A percentile compares a stretch with the other conserved stretches of the same genome.
Evolutionary conservation across 192 early-diverging fungal species (phyloP).

Genomic region (Mycoemilia scoparia): DNA sequence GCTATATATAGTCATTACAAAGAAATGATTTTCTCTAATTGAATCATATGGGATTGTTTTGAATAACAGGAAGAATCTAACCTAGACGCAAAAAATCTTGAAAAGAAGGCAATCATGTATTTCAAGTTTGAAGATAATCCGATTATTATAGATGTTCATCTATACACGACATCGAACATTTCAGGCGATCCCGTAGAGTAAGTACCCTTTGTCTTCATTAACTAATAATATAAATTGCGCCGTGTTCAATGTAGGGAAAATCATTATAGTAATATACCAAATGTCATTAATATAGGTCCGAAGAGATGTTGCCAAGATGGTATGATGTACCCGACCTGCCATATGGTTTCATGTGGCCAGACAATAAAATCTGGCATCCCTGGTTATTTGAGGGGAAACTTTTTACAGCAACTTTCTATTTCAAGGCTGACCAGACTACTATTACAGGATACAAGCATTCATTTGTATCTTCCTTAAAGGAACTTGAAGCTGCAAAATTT

Average conservation of each 20-base stretch:
- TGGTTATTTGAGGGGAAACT: conserved; percentile 15
- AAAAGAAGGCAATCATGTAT: conserved; percentile 32
- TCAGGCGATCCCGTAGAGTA: conserved; percentile 38
- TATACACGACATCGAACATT: conserved; percentile 29
- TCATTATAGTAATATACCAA: too few relatives aligned
- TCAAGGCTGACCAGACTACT: conserved; percentile 18
- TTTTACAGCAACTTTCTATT: conserved; percentile 33
- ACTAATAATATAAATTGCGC: too few relatives aligned
- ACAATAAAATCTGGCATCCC: conserved; percentile 49
- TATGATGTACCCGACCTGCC: conserved; percentile 34
- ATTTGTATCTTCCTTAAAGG: too few relatives aligned
- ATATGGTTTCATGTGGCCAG: conserved; percentile 51
- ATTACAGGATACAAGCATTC: conserved; percentile 10
- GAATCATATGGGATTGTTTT: not conserved
- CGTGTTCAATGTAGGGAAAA: too few relatives aligned
- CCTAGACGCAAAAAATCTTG: conserved; percentile 20
- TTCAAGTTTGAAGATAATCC: conserved; percentile 35
- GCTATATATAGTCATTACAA: not conserved
- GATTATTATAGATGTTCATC: conserved; percentile 30
- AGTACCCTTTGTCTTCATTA: too few relatives aligned
- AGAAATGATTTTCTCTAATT: not conserved
- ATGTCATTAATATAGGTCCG: conserved; percentile 31
- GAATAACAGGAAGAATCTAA: conserved; percentile 44
- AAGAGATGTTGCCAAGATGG: conserved; percentile 64
- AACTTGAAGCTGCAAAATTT: too few relatives aligned